Conservation (phyloP, 192 early-diverging fungal genomes). For the Backusella westeae region DNA sequence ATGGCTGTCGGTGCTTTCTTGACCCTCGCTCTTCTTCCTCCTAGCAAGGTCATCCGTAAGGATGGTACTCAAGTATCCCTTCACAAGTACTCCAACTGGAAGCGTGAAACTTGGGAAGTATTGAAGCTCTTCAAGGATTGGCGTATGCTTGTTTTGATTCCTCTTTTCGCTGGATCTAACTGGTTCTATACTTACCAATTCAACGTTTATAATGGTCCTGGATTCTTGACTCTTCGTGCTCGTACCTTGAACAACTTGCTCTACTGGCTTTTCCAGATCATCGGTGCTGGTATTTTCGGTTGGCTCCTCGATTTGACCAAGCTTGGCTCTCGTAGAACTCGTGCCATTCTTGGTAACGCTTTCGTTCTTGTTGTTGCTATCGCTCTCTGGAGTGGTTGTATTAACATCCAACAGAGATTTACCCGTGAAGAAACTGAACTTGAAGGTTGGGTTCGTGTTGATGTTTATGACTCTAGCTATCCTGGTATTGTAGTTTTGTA, state of each 20-base stretch:
- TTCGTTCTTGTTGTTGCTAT: slow-evolving; percentile 47
- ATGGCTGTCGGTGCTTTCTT: slow-evolving; percentile 62
- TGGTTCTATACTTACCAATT: slow-evolving; percentile 82
- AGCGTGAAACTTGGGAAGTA: slow-evolving; percentile 49
- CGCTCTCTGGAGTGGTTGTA: slow-evolving; percentile 62
- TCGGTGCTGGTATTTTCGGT: slow-evolving; percentile 62
- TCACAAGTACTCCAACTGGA: slow-evolving; percentile 68
- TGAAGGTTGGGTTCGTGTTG: slow-evolving; percentile 20
- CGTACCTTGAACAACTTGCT: slow-evolving; percentile 71
- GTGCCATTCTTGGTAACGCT: slow-evolving; percentile 60
- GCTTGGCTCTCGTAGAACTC: slow-evolving; percentile 53
- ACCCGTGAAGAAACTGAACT: slow-evolving; percentile 18
- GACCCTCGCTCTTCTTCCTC: slow-evolving; percentile 55
- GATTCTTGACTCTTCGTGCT: slow-evolving; percentile 66
- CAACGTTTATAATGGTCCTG: slow-evolving; percentile 56
- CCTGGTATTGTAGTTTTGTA: slow-evolving; percentile 67
- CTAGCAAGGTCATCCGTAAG: slow-evolving; percentile 58
- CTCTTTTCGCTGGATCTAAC: slow-evolving; percentile 73
- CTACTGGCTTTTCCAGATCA: slow-evolving; percentile 79
- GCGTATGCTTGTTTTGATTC: slow-evolving; percentile 64
- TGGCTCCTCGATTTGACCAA: slow-evolving; percentile 60
- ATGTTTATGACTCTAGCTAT: slow-evolving; percentile 38
- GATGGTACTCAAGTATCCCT: slow-evolving; percentile 71
- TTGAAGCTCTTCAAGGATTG: slow-evolving; percentile 60
- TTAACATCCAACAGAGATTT: slow-evolving; percentile 57